Base-by-base conservation (phyloP, 129 eudicot genomes). In the Calendula officinalis region DNA sequence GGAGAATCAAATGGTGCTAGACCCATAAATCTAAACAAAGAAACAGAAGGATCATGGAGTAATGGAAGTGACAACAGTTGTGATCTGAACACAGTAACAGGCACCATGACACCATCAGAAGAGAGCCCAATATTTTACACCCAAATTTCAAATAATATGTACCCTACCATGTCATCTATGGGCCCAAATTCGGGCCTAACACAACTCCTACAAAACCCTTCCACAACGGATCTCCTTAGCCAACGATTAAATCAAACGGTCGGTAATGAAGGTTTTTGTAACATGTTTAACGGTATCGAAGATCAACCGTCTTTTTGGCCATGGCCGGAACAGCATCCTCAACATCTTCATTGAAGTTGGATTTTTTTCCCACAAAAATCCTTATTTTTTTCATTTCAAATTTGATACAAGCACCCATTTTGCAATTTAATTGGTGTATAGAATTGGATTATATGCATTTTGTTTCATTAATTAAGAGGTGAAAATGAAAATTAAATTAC, bases 11-110 rank as follows among this genome's bases (percentile, higher is more conserved):
- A 60, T 14, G 94, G 88, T 47, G 48, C 71, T 11, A 84, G 88
- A 55, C 69, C 75, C 66, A 79, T 90, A 14, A 90, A 90, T 64
- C 89, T 86, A 62, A 90, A 86, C 84, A 82, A 82, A 75, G 92
- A 83, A 38, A 83, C 94, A 16, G 88, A 85, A 65, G 88, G 89
- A 57, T 83, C 88, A n/a, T 90, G 95, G 97, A 90, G 97, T 72
- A 86, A 86, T 62, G 97, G 92, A 66, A 90, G 97, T 53, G 97
- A 90, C 35, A 79, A 81, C 55, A 90, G 86, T 36, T 83, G 86
- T 33, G 95, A 90, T 52, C 78, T 86, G 64, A 83, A 86, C 77
- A 47, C 64, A 12, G 78, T 75, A 22, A 62, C 68, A 17, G 56
- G 73, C 32, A 65, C 76, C 15, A 75, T 78, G 73, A 81, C 83